Evolutionary conservation across 805 yeast genomes (phyloP).

Genomic region (Schwanniomyces vanrijiae): DNA sequence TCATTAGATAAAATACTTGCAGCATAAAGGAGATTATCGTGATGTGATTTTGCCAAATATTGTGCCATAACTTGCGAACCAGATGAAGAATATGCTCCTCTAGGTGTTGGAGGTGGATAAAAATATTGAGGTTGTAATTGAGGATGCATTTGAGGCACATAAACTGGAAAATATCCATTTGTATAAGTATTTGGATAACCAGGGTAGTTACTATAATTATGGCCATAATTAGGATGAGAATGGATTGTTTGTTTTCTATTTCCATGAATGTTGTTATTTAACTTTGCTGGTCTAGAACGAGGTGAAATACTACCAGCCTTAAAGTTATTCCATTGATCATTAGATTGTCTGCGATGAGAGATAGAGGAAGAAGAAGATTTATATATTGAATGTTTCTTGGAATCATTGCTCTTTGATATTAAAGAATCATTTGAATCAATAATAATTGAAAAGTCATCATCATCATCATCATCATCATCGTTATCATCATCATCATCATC

Average conservation of each 20-base stretch:
- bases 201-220: background rate
- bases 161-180: slow-evolving; percentile 3
- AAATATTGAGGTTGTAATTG: slow-evolving; percentile 4
- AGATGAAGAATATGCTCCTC: slow-evolving; percentile 24
- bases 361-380: background rate
- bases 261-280: background rate
- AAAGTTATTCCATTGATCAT: background rate
- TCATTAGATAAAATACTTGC: slow-evolving; percentile 22
- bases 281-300: background rate
- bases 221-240: background rate
- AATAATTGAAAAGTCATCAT: slow-evolving; percentile 39
- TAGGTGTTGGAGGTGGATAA: background rate
- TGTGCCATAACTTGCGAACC: slow-evolving; percentile 81
- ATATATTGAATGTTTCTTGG: background rate
- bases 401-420: slow-evolving; percentile 7
- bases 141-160: slow-evolving; percentile 4
- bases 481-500: slow-evolving; percentile 19
- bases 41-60: slow-evolving; percentile 71
- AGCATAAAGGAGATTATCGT: slow-evolving; percentile 54
- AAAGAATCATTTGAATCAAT: slow-evolving; percentile 34
- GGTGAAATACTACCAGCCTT: background rate
- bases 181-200: slow-evolving; percentile 2
- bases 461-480: slow-evolving; percentile 32
- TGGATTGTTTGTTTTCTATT: background rate
- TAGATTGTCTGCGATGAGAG: background rate